Percentiles rank a stretch among this genome's conserved stretches.
Evolutionary conservation across 1,284 basidiomycete genomes (phyloP).

Genomic region (Marasmius sp.): DNA sequence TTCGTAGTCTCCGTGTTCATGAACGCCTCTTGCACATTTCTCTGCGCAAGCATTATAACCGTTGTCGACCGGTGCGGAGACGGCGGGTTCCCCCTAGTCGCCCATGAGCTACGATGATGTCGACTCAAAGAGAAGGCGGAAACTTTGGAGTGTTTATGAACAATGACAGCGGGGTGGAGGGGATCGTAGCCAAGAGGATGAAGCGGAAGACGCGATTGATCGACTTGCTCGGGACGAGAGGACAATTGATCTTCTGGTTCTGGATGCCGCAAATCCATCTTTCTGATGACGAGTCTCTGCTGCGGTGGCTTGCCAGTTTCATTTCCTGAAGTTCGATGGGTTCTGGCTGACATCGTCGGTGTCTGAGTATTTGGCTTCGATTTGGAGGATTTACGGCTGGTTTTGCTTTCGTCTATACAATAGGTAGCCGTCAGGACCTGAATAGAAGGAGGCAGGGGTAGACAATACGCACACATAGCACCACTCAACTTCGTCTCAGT

Average conservation of each 20-base stretch:
- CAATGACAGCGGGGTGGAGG: conserved; percentile 10
- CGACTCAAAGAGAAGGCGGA: conserved; percentile 11
- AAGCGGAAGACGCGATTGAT: neutral
- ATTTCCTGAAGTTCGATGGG: neutral
- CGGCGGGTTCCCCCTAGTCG: neutral
- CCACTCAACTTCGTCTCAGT: neutral
- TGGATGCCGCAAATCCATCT: neutral
- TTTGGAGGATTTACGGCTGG: neutral
- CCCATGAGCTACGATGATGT: neutral
- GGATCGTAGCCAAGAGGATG: conserved; percentile 1
- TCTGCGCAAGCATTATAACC: neutral
- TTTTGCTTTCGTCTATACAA: neutral
- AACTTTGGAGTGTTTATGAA: conserved; percentile 13
- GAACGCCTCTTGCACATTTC: neutral
- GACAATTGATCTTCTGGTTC: neutral
- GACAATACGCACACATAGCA: neutral
- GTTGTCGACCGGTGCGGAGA: neutral
- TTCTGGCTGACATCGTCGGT: neutral
- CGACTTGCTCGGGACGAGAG: neutral
- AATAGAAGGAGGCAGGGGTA: neutral
- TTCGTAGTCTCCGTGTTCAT: neutral
- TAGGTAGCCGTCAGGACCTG: neutral
- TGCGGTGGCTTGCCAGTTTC: neutral
- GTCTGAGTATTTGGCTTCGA: neutral
- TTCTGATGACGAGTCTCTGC: conserved; percentile 10